Evolutionary conservation across 208 protist species (phyloP).

Genomic region (Porcisia deanei): DNA sequence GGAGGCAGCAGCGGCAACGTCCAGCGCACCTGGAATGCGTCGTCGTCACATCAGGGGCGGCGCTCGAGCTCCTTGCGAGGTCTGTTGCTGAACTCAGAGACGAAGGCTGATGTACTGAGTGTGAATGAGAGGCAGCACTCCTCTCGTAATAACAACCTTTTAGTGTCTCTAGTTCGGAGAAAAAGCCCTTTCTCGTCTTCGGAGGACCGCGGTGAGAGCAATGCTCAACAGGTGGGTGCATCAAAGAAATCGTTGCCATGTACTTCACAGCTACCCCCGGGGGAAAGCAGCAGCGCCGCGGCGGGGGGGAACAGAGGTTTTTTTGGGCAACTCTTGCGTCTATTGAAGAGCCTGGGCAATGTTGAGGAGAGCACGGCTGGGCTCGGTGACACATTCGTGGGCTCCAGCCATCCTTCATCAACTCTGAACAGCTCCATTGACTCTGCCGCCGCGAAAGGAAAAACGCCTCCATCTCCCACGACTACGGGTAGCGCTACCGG

Average conservation of each 20-base stretch:
- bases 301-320: conserved; percentile 8
- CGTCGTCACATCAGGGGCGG: background rate
- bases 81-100: background rate
- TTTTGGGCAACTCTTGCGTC: conserved; percentile 14
- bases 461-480: background rate
- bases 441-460: background rate
- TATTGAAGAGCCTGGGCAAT: conserved; percentile 13
- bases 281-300: background rate
- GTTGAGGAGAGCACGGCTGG: background rate
- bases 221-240: background rate
- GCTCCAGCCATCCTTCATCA: background rate
- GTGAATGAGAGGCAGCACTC: too few species aligned
- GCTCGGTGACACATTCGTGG: background rate
- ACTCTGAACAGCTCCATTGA: background rate
- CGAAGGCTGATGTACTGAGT: background rate
- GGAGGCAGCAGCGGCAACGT: conserved; percentile 31
- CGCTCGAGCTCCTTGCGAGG: background rate
- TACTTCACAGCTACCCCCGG: background rate
- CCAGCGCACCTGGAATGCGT: conserved; percentile 2
- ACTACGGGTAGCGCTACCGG: background rate
- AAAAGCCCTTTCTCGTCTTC: background rate
- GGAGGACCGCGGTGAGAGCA: background rate
- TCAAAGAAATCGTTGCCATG: conserved; percentile 1
- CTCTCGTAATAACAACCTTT: background rate
- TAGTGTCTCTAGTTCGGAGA: background rate